A percentile compares a stretch with the other conserved stretches of the same genome.
Evolutionary conservation across 2,329 filamentous ascomycete species (phyloP).

Genomic region (Neopestalotiopsis clavispora): DNA sequence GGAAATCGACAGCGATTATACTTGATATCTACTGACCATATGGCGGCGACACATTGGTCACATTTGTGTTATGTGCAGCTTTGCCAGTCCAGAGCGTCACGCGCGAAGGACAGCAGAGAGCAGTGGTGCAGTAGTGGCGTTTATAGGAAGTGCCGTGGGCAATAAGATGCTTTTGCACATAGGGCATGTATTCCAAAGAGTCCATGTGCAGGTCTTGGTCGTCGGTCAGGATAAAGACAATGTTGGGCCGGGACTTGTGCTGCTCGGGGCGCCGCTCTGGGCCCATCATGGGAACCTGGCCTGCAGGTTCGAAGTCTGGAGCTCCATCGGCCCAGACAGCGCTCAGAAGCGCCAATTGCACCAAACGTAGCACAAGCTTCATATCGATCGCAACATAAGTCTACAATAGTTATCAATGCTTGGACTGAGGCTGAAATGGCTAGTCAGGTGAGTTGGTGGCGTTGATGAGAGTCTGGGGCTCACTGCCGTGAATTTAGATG

Average conservation of each 20-base stretch:
- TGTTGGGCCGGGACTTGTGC: slow-evolving; percentile 49
- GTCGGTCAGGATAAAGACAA: slow-evolving; percentile 71
- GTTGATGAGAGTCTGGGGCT: neutral
- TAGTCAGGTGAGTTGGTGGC: neutral
- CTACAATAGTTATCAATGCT: neutral
- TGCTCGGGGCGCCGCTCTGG: neutral
- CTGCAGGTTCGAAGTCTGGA: slow-evolving; percentile 21
- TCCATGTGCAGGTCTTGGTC: slow-evolving; percentile 69
- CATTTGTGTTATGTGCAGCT: slow-evolving; percentile 73
- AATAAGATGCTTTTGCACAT: slow-evolving; percentile 58
- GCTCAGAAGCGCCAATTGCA: neutral
- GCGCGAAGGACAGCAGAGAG: slow-evolving; percentile 71
- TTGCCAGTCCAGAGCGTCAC: slow-evolving; percentile 70
- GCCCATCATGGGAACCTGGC: slow-evolving; percentile 25
- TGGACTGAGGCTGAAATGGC: neutral
- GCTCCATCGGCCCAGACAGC: slow-evolving; percentile 6
- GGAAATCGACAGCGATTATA: slow-evolving; percentile 47
- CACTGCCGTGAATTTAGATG: neutral
- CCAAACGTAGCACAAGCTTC: neutral
- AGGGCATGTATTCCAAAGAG: slow-evolving; percentile 65
- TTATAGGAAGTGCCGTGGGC: slow-evolving; percentile 63
- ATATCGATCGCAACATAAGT: neutral
- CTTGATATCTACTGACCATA: slow-evolving; percentile 52
- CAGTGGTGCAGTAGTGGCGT: slow-evolving; percentile 69
- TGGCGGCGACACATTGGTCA: slow-evolving; percentile 61